Evolutionary conservation across 2,329 filamentous ascomycete genomes (phyloP).

Genomic region (Neonectria neomacrospora): DNA sequence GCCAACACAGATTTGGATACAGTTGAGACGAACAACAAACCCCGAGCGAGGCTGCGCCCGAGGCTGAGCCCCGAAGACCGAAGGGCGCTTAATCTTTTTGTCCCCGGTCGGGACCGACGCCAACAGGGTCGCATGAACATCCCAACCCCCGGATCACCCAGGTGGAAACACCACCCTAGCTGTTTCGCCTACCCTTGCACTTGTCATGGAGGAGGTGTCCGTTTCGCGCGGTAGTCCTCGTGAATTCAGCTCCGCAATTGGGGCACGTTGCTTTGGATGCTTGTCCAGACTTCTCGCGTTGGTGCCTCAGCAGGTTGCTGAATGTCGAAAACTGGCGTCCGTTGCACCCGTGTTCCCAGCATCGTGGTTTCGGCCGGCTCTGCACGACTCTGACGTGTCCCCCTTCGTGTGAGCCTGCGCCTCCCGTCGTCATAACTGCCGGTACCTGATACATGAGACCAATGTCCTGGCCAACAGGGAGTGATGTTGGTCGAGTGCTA

Average conservation of each 20-base stretch:
- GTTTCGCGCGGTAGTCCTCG: conserved; percentile 86
- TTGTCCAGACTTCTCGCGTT: conserved; percentile 93
- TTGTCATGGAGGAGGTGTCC: conserved; percentile 89
- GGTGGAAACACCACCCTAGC: conserved; percentile 30
- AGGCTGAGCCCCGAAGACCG: conserved; percentile 39
- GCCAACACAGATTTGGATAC: conserved; percentile 31
- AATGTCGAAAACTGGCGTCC: conserved; percentile 96
- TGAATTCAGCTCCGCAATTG: conserved; percentile 93
- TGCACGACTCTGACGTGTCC: conserved; percentile 75
- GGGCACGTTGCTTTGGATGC: conserved; percentile 90
- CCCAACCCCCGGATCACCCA: conserved; percentile 29
- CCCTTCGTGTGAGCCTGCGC: conserved; percentile 51
- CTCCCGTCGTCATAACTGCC: conserved; percentile 51
- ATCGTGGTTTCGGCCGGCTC: conserved; percentile 90
- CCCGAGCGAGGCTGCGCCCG: conserved; percentile 31
- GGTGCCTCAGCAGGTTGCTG: conserved; percentile 91
- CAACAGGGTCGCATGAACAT: conserved; percentile 31
- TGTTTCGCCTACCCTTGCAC: conserved; percentile 74
- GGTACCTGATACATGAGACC: conserved; percentile 58
- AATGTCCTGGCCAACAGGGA: conserved; percentile 52
- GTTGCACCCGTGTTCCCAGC: conserved; percentile 97
- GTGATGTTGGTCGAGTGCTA: conserved; percentile 54
- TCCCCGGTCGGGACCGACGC: conserved; percentile 27
- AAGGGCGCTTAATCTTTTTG: conserved; percentile 15
- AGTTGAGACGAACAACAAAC: conserved; percentile 27